These are phyloP conservation scores for Neoarthrinium moseri DNA, from an alignment of 2,329 filamentous ascomycete species.

Conservation along the genomic window DNA sequence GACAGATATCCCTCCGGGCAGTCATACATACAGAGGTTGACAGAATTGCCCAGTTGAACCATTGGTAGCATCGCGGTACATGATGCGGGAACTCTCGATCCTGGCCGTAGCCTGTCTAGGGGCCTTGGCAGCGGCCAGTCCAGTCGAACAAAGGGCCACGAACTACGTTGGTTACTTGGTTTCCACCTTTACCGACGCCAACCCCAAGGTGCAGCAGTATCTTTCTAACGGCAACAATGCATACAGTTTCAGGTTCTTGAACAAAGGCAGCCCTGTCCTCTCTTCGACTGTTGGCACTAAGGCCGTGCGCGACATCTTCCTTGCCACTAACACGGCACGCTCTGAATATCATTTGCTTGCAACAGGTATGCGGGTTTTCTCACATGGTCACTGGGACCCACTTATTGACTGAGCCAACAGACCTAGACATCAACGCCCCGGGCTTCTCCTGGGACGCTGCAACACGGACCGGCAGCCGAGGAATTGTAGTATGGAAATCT, in stretches of 20 bases:
- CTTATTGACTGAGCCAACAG: too few species aligned
- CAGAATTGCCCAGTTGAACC: too few species aligned
- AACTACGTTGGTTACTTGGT: slow-evolving; percentile 32
- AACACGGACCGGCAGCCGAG: slow-evolving; percentile 32
- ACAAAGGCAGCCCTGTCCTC: slow-evolving; percentile 29
- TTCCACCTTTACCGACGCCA: slow-evolving; percentile 33
- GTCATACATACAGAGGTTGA: too few species aligned
- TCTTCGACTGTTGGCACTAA: slow-evolving; percentile 31
- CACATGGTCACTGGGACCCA: too few species aligned
- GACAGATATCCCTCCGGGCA: too few species aligned
- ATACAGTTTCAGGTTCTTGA: slow-evolving; percentile 30
- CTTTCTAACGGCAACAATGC: slow-evolving; percentile 31
- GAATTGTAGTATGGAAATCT: slow-evolving; percentile 36
- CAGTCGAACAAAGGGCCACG: slow-evolving; percentile 10
- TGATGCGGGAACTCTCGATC: not conserved
- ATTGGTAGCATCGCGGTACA: too few species aligned
- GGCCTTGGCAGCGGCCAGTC: slow-evolving; percentile 10
- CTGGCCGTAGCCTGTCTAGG: slow-evolving; percentile 1
- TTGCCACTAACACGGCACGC: slow-evolving; percentile 29
- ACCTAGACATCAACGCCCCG: slow-evolving; percentile 32
- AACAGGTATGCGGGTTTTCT: slow-evolving; percentile 26
- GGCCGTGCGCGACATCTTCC: slow-evolving; percentile 33
- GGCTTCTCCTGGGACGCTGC: slow-evolving; percentile 35
- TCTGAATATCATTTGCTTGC: slow-evolving; percentile 34
- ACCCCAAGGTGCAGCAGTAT: slow-evolving; percentile 30